These are phyloP conservation scores for Phoma herbarum DNA, from an alignment of 2,329 filamentous ascomycete species.

Conservation along the genomic window DNA sequence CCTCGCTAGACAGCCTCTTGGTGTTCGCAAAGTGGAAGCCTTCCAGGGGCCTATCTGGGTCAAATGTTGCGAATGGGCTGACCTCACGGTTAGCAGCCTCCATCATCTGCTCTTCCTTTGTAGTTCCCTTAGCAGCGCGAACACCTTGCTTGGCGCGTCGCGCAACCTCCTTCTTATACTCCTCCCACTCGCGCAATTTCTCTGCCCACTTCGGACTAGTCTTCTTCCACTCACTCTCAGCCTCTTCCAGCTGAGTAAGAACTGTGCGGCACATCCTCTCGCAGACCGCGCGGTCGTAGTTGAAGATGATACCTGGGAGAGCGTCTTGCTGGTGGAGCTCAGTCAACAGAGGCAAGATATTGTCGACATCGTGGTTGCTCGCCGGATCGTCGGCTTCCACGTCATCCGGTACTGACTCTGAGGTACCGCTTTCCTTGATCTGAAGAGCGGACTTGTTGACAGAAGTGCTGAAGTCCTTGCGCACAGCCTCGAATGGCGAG, in stretches of 20 bases:
- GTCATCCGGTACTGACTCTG: conserved; percentile 20
- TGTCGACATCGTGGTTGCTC: conserved; percentile 44
- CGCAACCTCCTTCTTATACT: conserved; percentile 61
- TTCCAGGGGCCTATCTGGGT: conserved; percentile 70
- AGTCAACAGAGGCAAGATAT: conserved; percentile 66
- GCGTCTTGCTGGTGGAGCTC: conserved; percentile 70
- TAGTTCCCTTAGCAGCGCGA: conserved; percentile 57
- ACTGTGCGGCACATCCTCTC: conserved; percentile 66
- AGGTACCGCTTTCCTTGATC: conserved; percentile 11
- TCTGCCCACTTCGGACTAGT: conserved; percentile 67
- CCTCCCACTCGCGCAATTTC: conserved; percentile 66
- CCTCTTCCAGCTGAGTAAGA: conserved; percentile 61
- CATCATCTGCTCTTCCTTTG: conserved; percentile 65
- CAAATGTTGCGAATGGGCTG: conserved; percentile 69
- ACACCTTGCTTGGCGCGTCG: conserved; percentile 56
- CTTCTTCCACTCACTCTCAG: conserved; percentile 67
- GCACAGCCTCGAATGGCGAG: conserved; percentile 63
- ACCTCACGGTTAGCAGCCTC: conserved; percentile 65
- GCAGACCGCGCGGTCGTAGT: conserved; percentile 74
- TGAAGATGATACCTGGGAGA: conserved; percentile 78
- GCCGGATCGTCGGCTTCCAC: conserved; percentile 37
- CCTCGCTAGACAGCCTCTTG: conserved; percentile 65
- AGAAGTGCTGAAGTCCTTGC: conserved; percentile 54
- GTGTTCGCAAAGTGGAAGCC: conserved; percentile 73
- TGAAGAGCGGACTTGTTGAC: conserved; percentile 21